Evolutionary conservation across 768 basidiomycete genomes (phyloP).

Genomic region (Leccinum arenicola): DNA sequence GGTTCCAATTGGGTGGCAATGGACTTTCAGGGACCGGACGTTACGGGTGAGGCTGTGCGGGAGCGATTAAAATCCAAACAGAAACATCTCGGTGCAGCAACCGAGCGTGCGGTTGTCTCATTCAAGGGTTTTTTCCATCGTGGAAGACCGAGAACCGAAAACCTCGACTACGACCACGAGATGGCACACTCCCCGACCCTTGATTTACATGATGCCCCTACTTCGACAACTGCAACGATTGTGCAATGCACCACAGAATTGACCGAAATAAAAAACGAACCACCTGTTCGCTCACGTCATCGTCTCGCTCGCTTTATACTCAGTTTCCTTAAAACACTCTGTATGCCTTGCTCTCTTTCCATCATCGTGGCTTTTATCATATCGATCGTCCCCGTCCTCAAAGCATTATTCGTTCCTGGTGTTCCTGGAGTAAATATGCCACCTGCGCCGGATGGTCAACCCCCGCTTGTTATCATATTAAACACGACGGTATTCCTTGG

Average conservation of each 20-base stretch:
- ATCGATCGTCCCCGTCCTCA: constrained; percentile 53
- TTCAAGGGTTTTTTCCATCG: background rate
- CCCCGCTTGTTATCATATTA: constrained; percentile 60
- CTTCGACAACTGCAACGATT: constrained; percentile 4
- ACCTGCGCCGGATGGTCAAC: constrained; percentile 60
- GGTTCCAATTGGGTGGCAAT: constrained; percentile 50
- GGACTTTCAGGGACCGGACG: constrained; percentile 66
- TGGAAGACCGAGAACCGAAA: background rate
- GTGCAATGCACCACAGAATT: background rate
- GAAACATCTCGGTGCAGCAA: constrained; percentile 12
- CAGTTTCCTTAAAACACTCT: constrained; percentile 35
- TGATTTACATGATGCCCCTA: background rate
- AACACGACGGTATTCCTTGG: constrained; percentile 60
- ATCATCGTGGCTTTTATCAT: constrained; percentile 56
- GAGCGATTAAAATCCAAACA: constrained; percentile 42
- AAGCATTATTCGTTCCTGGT: constrained; percentile 53
- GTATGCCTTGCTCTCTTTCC: constrained; percentile 49
- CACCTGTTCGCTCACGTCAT: background rate
- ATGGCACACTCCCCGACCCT: background rate
- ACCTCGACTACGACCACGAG: constrained; percentile 6
- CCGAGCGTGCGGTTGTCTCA: constrained; percentile 11
- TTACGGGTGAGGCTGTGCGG: constrained; percentile 54
- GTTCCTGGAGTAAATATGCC: constrained; percentile 44
- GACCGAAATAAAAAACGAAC: constrained; percentile 1
- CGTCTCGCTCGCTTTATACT: constrained; percentile 9